Evolutionary conservation across 345 rosid species (phyloP).

Genomic region (Cardiospermum halicacabum): DNA sequence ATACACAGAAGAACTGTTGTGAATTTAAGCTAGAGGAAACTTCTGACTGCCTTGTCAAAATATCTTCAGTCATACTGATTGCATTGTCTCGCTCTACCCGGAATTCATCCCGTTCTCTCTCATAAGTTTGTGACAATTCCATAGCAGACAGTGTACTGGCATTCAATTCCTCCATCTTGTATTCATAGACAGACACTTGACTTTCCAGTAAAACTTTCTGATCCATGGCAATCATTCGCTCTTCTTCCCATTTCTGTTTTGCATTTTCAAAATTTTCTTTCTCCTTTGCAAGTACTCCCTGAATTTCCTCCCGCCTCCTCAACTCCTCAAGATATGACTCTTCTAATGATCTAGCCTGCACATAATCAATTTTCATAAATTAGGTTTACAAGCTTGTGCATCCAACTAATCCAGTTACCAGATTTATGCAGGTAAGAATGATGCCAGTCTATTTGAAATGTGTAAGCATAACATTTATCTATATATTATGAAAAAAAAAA

Average conservation of each 20-base stretch:
- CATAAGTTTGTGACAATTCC: conserved; percentile 20
- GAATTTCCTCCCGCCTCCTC: conserved; percentile 26
- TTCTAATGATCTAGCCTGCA: conserved; percentile 38
- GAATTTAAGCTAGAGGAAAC: conserved; percentile 15
- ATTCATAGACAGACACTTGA: conserved; percentile 6
- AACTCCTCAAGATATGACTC: conserved; percentile 31
- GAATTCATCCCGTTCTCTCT: conserved; percentile 27
- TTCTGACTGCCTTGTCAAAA: conserved; percentile 21
- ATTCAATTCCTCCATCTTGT: conserved; percentile 14
- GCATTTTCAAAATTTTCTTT: conserved; percentile 11
- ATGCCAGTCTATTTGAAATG: background rate
- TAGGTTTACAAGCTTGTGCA: background rate
- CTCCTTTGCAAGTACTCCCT: conserved; percentile 24
- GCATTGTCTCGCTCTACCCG: conserved; percentile 30
- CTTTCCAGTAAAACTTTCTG: conserved; percentile 13
- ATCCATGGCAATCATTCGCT: conserved; percentile 21
- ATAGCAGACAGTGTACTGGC: conserved; percentile 8
- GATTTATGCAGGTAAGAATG: background rate
- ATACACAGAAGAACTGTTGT: conserved; percentile 21
- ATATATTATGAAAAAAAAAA: background rate
- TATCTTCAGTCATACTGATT: conserved; percentile 29
- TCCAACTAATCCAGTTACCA: background rate
- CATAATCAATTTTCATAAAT: background rate
- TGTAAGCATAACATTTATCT: background rate
- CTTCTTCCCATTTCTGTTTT: conserved; percentile 37